phyloP scores from a whole-genome alignment of 2,329 filamentous ascomycete species.

The Colletotrichum sp. region DNA sequence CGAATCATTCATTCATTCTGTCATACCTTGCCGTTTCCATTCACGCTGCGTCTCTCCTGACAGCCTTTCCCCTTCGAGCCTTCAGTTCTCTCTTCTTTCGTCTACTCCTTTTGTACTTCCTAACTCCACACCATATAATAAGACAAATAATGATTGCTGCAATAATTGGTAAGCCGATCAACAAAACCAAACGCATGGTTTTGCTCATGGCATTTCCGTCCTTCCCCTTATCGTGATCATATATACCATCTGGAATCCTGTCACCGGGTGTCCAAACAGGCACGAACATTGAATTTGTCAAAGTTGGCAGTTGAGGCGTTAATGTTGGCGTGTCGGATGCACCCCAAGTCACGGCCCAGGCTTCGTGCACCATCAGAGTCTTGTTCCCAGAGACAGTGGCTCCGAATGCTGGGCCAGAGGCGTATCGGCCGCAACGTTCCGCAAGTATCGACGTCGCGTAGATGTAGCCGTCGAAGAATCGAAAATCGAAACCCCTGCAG shows the following conservation, averaged over 20 bases:
- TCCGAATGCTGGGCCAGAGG: neutral
- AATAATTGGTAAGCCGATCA: neutral
- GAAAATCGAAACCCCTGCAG: neutral
- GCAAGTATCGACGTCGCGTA: neutral
- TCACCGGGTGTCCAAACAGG: neutral
- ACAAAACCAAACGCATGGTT: neutral
- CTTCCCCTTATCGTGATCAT: accelerated
- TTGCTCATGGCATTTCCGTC: neutral
- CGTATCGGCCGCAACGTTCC: neutral
- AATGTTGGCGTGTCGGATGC: neutral
- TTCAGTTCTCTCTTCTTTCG: neutral
- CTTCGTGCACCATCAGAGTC: neutral
- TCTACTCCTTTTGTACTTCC: neutral
- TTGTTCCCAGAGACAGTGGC: neutral
- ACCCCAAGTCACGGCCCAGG: neutral
- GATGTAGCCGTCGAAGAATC: neutral
- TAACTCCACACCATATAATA: neutral
- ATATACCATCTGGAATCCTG: accelerated
- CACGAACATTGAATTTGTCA: neutral
- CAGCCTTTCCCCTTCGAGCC: neutral
- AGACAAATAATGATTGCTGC: neutral
- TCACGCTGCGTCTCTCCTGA: neutral
- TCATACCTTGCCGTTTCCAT: neutral
- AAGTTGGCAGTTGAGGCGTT: neutral
- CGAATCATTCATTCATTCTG: neutral